These are phyloP conservation scores for Sisymbrium altissimum DNA, from an alignment of 345 rosid genomes.

Conservation along the genomic window DNA sequence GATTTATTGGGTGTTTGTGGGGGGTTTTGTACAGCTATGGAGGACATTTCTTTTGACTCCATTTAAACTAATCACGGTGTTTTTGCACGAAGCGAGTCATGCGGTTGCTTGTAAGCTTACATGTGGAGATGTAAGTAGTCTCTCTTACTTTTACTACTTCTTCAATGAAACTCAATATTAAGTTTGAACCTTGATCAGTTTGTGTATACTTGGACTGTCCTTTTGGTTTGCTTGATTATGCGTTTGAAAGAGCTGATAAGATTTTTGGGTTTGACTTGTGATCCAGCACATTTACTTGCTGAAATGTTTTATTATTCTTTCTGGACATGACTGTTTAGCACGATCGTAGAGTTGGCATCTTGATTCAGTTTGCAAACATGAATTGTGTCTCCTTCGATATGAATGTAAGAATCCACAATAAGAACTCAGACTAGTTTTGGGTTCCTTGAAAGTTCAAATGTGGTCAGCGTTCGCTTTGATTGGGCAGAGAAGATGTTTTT, in stretches of 20 bases:
- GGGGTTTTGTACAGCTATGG: slow-evolving; percentile 63
- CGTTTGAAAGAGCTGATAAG: neutral
- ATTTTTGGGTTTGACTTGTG: neutral
- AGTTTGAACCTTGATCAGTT: neutral
- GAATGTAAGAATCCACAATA: no score
- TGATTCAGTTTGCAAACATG: slow-evolving; percentile 3
- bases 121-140: slow-evolving; percentile 80
- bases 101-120: slow-evolving; percentile 97
- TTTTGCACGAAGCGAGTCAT: slow-evolving; percentile 95
- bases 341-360: neutral
- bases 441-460: no score
- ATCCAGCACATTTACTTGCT: neutral
- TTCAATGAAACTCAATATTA: neutral
- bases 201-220: neutral
- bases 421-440: no score
- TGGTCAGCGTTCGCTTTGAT: no score
- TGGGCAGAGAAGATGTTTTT: no score
- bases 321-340: neutral
- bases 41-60: slow-evolving; percentile 86
- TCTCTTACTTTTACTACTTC: slow-evolving; percentile 10
- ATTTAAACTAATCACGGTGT: slow-evolving; percentile 94
- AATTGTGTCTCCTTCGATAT: neutral
- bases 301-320: neutral
- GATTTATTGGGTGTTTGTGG: neutral
- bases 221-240: neutral